Conservation (phyloP, 805 yeast species). For the Monosporozyma aerobia region DNA sequence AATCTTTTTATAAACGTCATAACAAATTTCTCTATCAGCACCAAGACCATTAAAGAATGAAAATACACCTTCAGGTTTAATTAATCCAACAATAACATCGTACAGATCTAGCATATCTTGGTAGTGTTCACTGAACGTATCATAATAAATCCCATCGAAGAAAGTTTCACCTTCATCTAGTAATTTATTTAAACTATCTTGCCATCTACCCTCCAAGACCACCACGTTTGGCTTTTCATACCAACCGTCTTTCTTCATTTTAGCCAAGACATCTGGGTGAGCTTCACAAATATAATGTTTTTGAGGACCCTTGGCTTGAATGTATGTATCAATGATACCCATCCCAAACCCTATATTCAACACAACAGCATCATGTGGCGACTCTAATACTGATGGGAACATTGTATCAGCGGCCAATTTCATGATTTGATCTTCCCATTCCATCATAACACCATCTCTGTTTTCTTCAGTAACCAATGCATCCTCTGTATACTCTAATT, state of each 20-base stretch:
- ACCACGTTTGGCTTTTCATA: constrained; percentile 61
- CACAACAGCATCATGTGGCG: constrained; percentile 36
- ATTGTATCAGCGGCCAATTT: constrained; percentile 65
- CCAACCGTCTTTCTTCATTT: constrained; percentile 75
- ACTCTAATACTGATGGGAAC: constrained; percentile 37
- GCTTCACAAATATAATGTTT: constrained; percentile 87
- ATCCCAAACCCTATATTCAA: constrained; percentile 91
- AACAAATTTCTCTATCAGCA: constrained; percentile 64
- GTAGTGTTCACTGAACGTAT: constrained; percentile 89
- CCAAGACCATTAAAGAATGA: constrained; percentile 91
- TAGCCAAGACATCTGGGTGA: constrained; percentile 77
- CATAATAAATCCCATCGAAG: constrained; percentile 88
- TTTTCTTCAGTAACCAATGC: constrained; percentile 65
- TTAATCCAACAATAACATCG: constrained; percentile 70
- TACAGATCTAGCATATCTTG: constrained; percentile 78
- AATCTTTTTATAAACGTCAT: constrained; percentile 76
- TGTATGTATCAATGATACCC: constrained; percentile 87
- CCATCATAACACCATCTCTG: constrained; percentile 94
- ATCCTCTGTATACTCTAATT: constrained; percentile 54
- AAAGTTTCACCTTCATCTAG: constrained; percentile 51
- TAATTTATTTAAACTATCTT: constrained; percentile 61
- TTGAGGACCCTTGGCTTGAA: constrained; percentile 38
- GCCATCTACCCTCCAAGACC: constrained; percentile 87
- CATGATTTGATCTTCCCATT: constrained; percentile 87
- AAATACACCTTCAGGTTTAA: constrained; percentile 75